These are phyloP conservation scores for Cyclotella kingstonii DNA, from an alignment of 108 stramenopile genomes.

Conservation along the genomic window DNA sequence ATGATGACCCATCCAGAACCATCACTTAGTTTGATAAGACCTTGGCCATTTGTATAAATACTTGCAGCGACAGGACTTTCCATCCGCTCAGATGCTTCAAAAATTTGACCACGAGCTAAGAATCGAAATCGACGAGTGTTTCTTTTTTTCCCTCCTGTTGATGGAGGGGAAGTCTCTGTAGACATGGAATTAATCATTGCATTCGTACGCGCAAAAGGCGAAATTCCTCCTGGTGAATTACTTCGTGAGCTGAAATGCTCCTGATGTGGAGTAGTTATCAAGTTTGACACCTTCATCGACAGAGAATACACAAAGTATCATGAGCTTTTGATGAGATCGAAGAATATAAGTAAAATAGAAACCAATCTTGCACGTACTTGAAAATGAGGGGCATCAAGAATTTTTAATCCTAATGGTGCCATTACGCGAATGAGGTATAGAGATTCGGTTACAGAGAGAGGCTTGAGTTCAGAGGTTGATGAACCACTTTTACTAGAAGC, in stretches of 20 bases:
- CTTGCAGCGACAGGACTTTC: constrained; percentile 52
- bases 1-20: constrained; percentile 87
- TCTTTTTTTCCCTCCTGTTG: constrained; percentile 9
- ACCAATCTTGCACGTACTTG: constrained; percentile 35
- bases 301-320: constrained; percentile 1
- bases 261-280: constrained; percentile 60
- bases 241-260: constrained; percentile 4
- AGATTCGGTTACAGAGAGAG: constrained; percentile 13
- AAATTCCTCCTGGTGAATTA: constrained; percentile 34
- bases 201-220: constrained; percentile 50
- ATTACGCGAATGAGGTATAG: constrained; percentile 74
- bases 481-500: constrained; percentile 16
- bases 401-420: constrained; percentile 76
- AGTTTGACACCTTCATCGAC: constrained; percentile 31
- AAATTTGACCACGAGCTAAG: constrained; percentile 71
- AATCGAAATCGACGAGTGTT: constrained; percentile 31
- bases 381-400: constrained; percentile 85
- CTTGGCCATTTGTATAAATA: constrained; percentile 66
- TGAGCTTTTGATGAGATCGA: constrained; percentile 38
- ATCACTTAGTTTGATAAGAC: constrained; percentile 77
- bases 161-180: constrained; percentile 43
- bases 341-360: constrained; percentile 1
- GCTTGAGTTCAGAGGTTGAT: constrained; percentile 7
- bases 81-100: constrained; percentile 79
- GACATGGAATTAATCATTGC: constrained; percentile 42